Evolutionary conservation across 345 rosid species (phyloP).

Genomic region (Anacardium occidentale): DNA sequence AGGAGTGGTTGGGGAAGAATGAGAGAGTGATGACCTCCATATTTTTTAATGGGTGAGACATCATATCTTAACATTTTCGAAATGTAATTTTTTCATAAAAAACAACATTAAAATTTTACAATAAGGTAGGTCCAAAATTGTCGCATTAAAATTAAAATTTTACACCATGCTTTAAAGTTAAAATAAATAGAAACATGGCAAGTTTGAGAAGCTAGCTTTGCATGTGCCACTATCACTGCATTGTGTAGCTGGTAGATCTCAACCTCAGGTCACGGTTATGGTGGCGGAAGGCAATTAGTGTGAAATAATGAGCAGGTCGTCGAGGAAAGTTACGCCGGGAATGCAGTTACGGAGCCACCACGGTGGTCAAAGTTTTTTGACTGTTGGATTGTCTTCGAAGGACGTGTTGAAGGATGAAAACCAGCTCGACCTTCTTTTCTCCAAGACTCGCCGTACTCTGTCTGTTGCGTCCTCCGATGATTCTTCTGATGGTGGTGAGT

Average conservation of each 20-base stretch:
- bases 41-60: background rate
- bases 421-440: conserved; percentile 84
- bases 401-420: conserved; percentile 61
- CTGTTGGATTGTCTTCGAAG: conserved; percentile 27
- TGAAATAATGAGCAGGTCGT: conserved; percentile 43
- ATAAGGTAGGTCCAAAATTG: no score
- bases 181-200: background rate
- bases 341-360: conserved; percentile 31
- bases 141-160: background rate
- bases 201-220: background rate
- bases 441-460: conserved; percentile 70
- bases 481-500: conserved; percentile 62
- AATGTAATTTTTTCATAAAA: no score
- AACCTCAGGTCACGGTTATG: background rate
- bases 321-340: conserved; percentile 42
- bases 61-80: background rate
- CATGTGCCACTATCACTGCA: background rate
- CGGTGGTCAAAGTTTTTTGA: conserved; percentile 51
- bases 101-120: no score
- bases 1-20: conserved; percentile 7
- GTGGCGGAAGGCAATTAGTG: background rate
- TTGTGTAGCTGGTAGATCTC: conserved; percentile 14
- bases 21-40: background rate
- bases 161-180: no score
- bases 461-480: conserved; percentile 76